Percentiles rank a stretch among this genome's conserved stretches.
Evolutionary conservation across 2,329 filamentous ascomycete genomes (phyloP).

Genomic region (Zopfia rhizophila): DNA sequence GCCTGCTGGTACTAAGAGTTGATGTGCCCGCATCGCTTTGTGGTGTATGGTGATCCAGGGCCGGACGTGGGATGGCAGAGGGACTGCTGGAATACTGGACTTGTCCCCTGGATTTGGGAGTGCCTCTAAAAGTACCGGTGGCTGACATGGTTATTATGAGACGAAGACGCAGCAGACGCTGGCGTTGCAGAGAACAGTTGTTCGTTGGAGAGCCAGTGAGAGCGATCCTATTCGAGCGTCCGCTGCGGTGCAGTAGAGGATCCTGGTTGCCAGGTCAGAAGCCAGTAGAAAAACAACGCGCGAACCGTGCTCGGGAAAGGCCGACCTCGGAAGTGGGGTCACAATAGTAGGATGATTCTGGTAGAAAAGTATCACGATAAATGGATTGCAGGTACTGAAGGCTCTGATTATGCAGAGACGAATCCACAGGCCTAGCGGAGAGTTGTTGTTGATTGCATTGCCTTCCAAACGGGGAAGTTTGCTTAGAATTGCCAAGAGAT

Average conservation of each 20-base stretch:
- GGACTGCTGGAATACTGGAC: conserved; percentile 71
- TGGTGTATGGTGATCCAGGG: conserved; percentile 66
- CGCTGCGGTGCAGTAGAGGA: conserved; percentile 27
- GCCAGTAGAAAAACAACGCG: conserved; percentile 31
- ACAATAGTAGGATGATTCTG: conserved; percentile 16
- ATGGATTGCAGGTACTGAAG: not conserved
- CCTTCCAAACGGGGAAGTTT: not conserved
- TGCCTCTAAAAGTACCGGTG: conserved; percentile 74
- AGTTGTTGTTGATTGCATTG: not conserved
- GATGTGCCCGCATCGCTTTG: conserved; percentile 70
- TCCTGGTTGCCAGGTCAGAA: conserved; percentile 34
- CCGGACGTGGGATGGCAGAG: conserved; percentile 78
- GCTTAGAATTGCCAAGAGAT: conserved; percentile 34
- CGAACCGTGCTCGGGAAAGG: conserved; percentile 22
- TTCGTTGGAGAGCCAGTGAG: conserved; percentile 33
- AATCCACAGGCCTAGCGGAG: not conserved
- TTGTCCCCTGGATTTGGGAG: conserved; percentile 71
- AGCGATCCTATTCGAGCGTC: conserved; percentile 27
- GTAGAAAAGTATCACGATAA: not conserved
- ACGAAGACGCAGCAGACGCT: conserved; percentile 22
- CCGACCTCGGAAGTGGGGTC: conserved; percentile 23
- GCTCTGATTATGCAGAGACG: not conserved
- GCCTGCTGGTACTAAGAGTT: conserved; percentile 89
- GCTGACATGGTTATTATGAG: conserved; percentile 63
- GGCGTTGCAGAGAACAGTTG: conserved; percentile 30